Conservation (phyloP, 1,284 basidiomycete species). For the Cutaneotrichosporon cutaneum region DNA sequence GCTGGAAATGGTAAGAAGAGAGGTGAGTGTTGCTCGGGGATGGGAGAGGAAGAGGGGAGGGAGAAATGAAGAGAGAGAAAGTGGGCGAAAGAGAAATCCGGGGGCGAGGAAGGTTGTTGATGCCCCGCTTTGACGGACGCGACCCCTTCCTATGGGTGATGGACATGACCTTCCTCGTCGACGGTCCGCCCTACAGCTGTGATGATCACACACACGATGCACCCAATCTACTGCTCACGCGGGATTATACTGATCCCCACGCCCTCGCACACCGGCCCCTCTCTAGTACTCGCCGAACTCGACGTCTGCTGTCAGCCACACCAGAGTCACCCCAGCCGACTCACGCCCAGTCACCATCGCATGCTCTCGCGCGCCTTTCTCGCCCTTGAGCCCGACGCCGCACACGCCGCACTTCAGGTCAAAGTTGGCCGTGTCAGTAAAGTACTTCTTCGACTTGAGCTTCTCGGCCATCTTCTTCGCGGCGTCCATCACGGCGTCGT, state of each 20-base stretch:
- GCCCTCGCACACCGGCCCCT: not conserved
- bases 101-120: not conserved
- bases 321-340: conserved; percentile 20
- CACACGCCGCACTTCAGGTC: conserved; percentile 62
- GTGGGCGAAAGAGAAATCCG: not conserved
- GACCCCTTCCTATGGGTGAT: too few species aligned
- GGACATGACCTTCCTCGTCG: too few species aligned
- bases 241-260: not conserved
- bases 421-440: conserved; percentile 87
- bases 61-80: not conserved
- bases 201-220: not conserved
- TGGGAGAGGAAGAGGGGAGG: not conserved
- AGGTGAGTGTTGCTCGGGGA: not conserved
- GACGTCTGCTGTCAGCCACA: conserved; percentile 39
- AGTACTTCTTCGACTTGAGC: conserved; percentile 72
- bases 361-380: conserved; percentile 85
- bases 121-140: too few species aligned
- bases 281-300: conserved; percentile 80
- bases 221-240: not conserved
- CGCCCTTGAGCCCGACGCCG: conserved; percentile 73
- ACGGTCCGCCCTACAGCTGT: not conserved
- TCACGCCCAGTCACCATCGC: conserved; percentile 80
- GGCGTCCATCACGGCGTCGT: conserved; percentile 63
- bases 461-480: conserved; percentile 69
- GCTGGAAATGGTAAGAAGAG: not conserved